Evolutionary conservation across 768 basidiomycete species (phyloP).

Genomic region (Melanogaster broomeanus): DNA sequence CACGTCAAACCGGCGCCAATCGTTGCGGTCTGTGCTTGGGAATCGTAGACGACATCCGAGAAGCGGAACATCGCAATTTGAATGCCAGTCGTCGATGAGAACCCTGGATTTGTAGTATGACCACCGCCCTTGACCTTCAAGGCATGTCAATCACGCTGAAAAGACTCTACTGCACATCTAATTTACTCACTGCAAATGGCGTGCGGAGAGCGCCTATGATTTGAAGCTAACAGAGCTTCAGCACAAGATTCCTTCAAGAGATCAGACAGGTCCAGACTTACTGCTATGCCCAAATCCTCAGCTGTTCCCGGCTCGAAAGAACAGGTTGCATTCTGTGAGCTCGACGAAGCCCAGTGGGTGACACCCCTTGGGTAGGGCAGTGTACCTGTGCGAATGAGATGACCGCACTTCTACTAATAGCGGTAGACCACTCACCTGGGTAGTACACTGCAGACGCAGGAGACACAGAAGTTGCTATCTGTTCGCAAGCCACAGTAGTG

Average conservation of each 20-base stretch:
- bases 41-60: constrained; percentile 43
- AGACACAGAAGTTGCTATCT: constrained; percentile 42
- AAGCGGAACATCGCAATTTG: constrained; percentile 56
- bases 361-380: constrained; percentile 41
- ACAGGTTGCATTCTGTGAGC: constrained; percentile 46
- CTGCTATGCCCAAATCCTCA: constrained; percentile 51
- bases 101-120: constrained; percentile 52
- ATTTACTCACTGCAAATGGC: constrained; percentile 24
- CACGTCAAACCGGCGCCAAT: constrained; percentile 49
- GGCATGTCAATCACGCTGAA: constrained; percentile 22
- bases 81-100: constrained; percentile 58
- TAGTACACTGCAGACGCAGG: constrained; percentile 47
- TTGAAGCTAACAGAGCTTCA: constrained; percentile 3
- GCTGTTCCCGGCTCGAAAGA: constrained; percentile 59
- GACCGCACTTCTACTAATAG: not conserved
- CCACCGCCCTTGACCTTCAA: constrained; percentile 59
- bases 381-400: not conserved
- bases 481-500: constrained; percentile 25
- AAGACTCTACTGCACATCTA: too few relatives aligned
- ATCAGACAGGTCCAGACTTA: constrained; percentile 15
- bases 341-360: constrained; percentile 51
- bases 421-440: constrained; percentile 31
- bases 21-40: constrained; percentile 36
- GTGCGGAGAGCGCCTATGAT: constrained; percentile 44
- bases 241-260: not conserved